phyloP scores from a whole-genome alignment of 2,329 filamentous ascomycete genomes.

The Exophiala viscosa region DNA sequence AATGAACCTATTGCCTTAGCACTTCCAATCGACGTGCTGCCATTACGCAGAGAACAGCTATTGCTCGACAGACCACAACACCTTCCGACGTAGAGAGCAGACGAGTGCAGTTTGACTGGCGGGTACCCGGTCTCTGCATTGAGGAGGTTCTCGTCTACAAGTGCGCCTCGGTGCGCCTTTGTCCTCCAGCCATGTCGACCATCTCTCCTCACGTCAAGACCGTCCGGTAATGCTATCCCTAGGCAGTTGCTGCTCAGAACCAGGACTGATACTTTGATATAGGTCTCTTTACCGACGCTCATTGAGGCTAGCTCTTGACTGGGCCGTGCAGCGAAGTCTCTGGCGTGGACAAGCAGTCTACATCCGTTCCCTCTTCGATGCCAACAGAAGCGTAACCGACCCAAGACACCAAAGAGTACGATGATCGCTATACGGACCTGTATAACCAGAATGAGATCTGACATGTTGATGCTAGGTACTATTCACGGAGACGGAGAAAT shows the following conservation, averaged over 20 bases:
- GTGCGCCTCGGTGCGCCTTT: constrained; percentile 9
- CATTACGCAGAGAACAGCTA: constrained; percentile 18
- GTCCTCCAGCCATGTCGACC: constrained; percentile 34
- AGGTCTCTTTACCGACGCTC: constrained; percentile 83
- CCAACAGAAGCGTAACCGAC: constrained; percentile 79
- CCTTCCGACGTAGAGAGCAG: not conserved
- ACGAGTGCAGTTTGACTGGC: constrained; percentile 3
- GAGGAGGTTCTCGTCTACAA: constrained; percentile 5
- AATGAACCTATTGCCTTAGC: constrained; percentile 18
- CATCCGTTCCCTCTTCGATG: constrained; percentile 89
- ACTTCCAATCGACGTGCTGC: constrained; percentile 23
- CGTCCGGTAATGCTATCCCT: constrained; percentile 35
- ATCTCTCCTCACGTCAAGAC: constrained; percentile 31
- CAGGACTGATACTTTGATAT: constrained; percentile 31
- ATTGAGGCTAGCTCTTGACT: constrained; percentile 89
- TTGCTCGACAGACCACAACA: not conserved
- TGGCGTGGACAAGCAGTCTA: constrained; percentile 97
- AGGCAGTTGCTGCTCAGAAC: constrained; percentile 6
- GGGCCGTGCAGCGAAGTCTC: constrained; percentile 85
- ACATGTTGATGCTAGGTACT: constrained; percentile 59
- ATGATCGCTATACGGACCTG: not conserved
- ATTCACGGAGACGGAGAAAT: constrained; percentile 79
- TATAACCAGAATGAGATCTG: constrained; percentile 12
- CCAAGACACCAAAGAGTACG: constrained; percentile 80
- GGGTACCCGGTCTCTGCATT: not conserved